Percentiles rank a stretch among this genome's conserved stretches.
phyloP scores from a whole-genome alignment of 345 rosid species.

The Theobroma cacao region DNA sequence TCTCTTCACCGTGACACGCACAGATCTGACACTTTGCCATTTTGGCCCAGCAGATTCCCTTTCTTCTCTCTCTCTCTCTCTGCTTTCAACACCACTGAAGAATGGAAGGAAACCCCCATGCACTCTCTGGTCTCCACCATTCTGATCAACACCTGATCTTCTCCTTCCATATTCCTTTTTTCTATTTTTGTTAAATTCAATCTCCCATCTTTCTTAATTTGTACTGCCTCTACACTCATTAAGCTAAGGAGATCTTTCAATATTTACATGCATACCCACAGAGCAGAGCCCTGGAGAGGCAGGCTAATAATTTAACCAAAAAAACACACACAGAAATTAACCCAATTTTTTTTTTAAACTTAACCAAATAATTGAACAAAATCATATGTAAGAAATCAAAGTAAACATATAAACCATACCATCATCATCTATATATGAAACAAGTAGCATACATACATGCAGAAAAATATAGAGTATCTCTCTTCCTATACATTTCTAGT shows the following conservation, averaged over 20 bases:
- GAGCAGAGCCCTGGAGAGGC: no score
- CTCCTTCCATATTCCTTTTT: no score
- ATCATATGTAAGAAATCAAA: background rate
- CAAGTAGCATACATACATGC: slow-evolving; percentile 7
- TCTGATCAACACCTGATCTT: background rate
- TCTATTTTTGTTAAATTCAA: background rate
- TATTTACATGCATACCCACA: no score
- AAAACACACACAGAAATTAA: no score
- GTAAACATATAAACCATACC: slow-evolving; percentile 9
- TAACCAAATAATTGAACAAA: background rate
- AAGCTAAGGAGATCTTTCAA: background rate
- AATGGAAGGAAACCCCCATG: background rate
- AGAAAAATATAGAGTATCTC: slow-evolving; percentile 8
- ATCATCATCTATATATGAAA: slow-evolving; percentile 13
- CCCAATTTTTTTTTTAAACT: no score
- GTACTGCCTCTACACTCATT: background rate
- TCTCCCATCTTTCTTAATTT: background rate
- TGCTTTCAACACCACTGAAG: background rate
- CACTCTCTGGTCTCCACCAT: background rate
- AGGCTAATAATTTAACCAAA: no score
- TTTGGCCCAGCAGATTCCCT: background rate
- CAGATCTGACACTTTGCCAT: background rate
- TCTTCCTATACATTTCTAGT: slow-evolving; percentile 19
- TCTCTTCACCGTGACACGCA: background rate
- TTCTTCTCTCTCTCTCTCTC: background rate